Evolutionary conservation across 2,329 filamentous ascomycete species (phyloP), one percentile per base, ranked within the genome.

Genomic region (Hirsutella rhossiliensis): DNA sequence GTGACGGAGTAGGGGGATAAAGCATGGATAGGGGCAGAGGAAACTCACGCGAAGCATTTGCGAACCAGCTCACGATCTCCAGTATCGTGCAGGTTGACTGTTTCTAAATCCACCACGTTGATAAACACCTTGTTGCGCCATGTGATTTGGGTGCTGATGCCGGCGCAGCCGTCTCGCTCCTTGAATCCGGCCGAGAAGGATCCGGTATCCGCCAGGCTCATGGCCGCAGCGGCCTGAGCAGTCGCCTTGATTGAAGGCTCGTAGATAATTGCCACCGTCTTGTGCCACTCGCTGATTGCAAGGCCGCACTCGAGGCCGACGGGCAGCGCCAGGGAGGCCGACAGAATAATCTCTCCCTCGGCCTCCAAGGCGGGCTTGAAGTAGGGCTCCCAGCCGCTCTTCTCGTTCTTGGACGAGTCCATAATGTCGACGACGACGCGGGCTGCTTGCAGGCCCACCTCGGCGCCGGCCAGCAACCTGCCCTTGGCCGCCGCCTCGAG

Each of bases 311-410:
- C 50, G 34, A 62, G 34, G 18, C 50, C 52, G 15, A 62, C 41
- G 7, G 60, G 58, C 18, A 62, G 48, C 12, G 52, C 58, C 3
- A 61, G 50, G 27, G 47, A 43, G 3, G 56, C 58, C 4, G 53
- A 49, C 11, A 57, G 39, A 34, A 42, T 47, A 19, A 61, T 27
- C 11, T 56, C 44, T 13, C 59, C 59, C 13, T 52, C 43, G 7
- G 54, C 57, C 38, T 62, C 49, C 36, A 62, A 48, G 3, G 53
- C 42, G 1, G 57, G 58, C 45, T 52, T 54, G 45, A 61, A 56
- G 40, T 56, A 53, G 5, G 59, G 59, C 4, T 49, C 44, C 50
- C 53, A 58, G 40, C 52, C 53, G 11, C 43, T 42, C 9, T 47
- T 44, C 29, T 45, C 46, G 43, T 45, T 57, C 12, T 49, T 47